These are phyloP conservation scores for Leptodontidium sp. DNA, from an alignment of 2,329 filamentous ascomycete genomes.

Conservation along the genomic window DNA sequence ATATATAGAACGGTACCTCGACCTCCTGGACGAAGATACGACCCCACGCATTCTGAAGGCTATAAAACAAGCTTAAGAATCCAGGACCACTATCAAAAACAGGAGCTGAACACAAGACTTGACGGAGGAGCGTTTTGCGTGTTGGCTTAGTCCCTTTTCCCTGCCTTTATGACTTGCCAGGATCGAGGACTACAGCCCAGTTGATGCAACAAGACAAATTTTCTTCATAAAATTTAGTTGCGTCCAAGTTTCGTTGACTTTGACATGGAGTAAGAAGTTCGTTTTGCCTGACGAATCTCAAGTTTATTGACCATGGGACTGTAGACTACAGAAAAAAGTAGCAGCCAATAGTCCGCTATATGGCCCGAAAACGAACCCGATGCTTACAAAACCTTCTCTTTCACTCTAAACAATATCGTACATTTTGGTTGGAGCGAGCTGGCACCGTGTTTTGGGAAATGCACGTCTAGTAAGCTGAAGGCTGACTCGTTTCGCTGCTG, in stretches of 20 bases:
- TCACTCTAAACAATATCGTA: neutral
- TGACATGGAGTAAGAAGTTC: no score
- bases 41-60: neutral
- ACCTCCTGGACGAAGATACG: neutral
- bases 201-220: no score
- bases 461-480: neutral
- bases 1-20: neutral
- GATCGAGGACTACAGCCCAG: no score
- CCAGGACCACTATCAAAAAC: neutral
- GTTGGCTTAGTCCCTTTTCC: no score
- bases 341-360: neutral
- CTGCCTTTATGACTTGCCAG: no score
- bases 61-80: neutral
- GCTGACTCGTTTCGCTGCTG: constrained; percentile 5
- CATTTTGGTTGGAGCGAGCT: neutral
- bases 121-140: no score
- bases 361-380: neutral
- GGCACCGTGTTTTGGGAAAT: neutral
- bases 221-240: no score
- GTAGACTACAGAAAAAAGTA: neutral
- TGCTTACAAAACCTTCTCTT: neutral
- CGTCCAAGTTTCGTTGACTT: no score
- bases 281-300: no score
- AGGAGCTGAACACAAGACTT: neutral
- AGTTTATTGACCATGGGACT: no score